phyloP scores from a whole-genome alignment of 768 basidiomycete species.

The Candolleomyces aberdarensis region DNA sequence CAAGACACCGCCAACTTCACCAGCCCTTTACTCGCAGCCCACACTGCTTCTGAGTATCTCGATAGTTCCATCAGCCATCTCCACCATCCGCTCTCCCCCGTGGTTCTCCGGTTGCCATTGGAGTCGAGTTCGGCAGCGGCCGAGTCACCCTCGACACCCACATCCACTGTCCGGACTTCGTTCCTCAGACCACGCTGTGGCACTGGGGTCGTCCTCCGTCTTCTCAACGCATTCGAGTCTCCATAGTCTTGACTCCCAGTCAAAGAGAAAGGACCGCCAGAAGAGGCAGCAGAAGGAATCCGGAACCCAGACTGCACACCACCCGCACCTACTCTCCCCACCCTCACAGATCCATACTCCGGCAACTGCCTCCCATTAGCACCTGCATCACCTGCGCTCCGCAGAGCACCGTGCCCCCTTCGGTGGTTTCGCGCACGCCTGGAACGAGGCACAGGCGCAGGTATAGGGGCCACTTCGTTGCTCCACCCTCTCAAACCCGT shows the following conservation, averaged over 20 bases:
- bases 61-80: constrained; percentile 10
- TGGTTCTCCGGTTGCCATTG: constrained; percentile 3
- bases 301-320: constrained; percentile 22
- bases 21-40: constrained; percentile 24
- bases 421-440: constrained; percentile 6
- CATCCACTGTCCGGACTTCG: constrained; percentile 26
- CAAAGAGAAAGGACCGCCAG: not conserved
- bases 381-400: not conserved
- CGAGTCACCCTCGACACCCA: constrained; percentile 17
- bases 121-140: not conserved
- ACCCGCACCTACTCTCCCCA: constrained; percentile 29
- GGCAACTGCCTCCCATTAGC: not conserved
- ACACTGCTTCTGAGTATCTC: constrained; percentile 19
- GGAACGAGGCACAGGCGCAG: constrained; percentile 14
- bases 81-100: not conserved
- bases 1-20: constrained; percentile 11
- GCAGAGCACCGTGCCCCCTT: constrained; percentile 11
- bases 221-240: not conserved
- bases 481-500: constrained; percentile 69
- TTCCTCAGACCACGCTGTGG: constrained; percentile 17
- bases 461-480: constrained; percentile 65
- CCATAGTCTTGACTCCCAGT: not conserved
- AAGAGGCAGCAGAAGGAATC: not conserved
- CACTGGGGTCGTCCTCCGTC: constrained; percentile 7
- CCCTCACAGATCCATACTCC: constrained; percentile 26